Evolutionary conservation across 2,329 filamentous ascomycete genomes (phyloP).

Genomic region (Alternaria brassicicola): DNA sequence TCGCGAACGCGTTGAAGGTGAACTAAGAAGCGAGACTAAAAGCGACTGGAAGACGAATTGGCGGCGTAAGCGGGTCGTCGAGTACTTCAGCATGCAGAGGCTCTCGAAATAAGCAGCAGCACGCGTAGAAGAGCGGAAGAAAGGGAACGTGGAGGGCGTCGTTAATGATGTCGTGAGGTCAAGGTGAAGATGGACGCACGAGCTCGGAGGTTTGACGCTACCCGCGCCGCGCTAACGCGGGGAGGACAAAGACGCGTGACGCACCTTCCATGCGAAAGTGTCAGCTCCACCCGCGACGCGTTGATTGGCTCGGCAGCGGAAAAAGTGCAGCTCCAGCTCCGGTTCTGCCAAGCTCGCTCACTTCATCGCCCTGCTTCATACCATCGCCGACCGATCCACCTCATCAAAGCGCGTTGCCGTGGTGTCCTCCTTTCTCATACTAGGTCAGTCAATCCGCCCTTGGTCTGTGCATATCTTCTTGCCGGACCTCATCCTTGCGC

Average conservation of each 20-base stretch:
- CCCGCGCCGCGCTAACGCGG: conserved; percentile 23
- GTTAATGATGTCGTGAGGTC: conserved; percentile 21
- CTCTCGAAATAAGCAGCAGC: conserved; percentile 21
- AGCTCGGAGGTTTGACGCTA: conserved; percentile 28
- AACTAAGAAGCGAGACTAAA: conserved; percentile 23
- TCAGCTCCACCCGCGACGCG: conserved; percentile 19
- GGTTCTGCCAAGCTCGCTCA: conserved; percentile 24
- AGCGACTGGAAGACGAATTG: conserved; percentile 17
- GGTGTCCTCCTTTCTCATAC: conserved; percentile 28
- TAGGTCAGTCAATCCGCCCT: conserved; percentile 23
- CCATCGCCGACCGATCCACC: conserved; percentile 31
- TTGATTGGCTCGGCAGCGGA: conserved; percentile 34
- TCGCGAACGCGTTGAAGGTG: conserved; percentile 43
- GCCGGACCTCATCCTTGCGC: conserved; percentile 18
- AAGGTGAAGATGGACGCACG: conserved; percentile 23
- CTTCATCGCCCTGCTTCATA: conserved; percentile 33
- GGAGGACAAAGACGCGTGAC: conserved; percentile 26
- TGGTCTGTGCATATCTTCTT: conserved; percentile 31
- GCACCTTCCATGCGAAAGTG: conserved; percentile 19
- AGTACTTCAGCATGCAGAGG: background rate
- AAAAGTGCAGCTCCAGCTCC: conserved; percentile 21
- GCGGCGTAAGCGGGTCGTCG: conserved; percentile 3
- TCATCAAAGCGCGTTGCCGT: conserved; percentile 39
- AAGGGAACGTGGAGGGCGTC: conserved; percentile 19
- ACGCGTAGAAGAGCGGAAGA: conserved; percentile 20